phyloP scores from a whole-genome alignment of 192 early-diverging fungal genomes.

The Linnemannia elongata region DNA sequence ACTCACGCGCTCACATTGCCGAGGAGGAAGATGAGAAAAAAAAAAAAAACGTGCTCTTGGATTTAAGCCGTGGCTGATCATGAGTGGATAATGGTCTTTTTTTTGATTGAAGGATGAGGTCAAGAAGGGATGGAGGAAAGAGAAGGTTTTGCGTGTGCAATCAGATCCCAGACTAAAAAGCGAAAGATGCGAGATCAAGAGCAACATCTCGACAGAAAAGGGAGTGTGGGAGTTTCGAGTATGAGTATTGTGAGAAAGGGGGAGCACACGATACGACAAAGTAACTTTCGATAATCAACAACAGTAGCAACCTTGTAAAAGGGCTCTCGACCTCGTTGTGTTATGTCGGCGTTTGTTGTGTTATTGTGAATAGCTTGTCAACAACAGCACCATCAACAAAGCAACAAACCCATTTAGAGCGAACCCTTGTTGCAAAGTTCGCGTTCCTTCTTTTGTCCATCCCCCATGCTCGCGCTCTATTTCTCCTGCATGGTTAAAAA shows the following conservation, averaged over 20 bases:
- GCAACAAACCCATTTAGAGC: not conserved
- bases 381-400: not conserved
- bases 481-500: not conserved
- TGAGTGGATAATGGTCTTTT: not conserved
- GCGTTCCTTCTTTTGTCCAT: constrained; percentile 6
- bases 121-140: not conserved
- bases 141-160: not conserved
- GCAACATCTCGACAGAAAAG: too few species aligned
- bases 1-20: not conserved
- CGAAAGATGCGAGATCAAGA: too few species aligned
- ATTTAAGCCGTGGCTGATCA: not conserved
- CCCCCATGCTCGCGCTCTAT: not conserved
- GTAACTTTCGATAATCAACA: not conserved
- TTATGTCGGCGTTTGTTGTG: too few species aligned
- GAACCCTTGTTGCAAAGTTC: not conserved
- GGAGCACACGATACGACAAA: not conserved
- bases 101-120: not conserved
- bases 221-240: not conserved
- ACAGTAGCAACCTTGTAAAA: not conserved
- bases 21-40: not conserved
- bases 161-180: too few species aligned
- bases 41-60: not conserved
- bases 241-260: not conserved
- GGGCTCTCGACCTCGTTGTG: too few species aligned
- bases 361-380: not conserved